These are phyloP conservation scores for Dichomitus squalens DNA, from an alignment of 1,284 basidiomycete genomes.

Conservation along the genomic window DNA sequence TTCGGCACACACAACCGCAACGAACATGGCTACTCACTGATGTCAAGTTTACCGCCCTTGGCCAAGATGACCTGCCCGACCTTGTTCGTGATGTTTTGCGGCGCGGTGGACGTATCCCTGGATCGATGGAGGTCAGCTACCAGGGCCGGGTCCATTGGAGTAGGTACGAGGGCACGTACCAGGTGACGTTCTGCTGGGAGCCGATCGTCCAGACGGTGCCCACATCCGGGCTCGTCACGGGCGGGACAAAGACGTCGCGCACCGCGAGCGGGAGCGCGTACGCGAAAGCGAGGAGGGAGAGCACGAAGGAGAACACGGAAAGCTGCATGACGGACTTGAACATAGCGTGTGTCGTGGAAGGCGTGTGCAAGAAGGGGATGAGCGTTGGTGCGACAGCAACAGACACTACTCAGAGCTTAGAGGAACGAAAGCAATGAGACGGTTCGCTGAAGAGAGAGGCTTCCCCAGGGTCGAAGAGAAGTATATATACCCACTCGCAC, in stretches of 20 bases:
- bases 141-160: neutral
- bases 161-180: conserved; percentile 33
- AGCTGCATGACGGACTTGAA: conserved; percentile 28
- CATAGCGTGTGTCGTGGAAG: conserved; percentile 21
- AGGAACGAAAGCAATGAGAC: conserved; percentile 14
- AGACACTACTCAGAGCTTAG: conserved; percentile 9
- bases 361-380: neutral
- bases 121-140: neutral
- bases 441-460: conserved; percentile 9
- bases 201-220: conserved; percentile 47
- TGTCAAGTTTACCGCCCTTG: conserved; percentile 35
- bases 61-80: conserved; percentile 44
- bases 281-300: conserved; percentile 28
- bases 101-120: conserved; percentile 44
- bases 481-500: neutral
- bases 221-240: conserved; percentile 39
- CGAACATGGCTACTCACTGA: conserved; percentile 26
- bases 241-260: conserved; percentile 53
- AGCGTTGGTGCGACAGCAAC: conserved; percentile 1
- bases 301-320: conserved; percentile 27
- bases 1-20: neutral
- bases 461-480: neutral
- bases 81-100: conserved; percentile 49
- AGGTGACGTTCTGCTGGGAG: conserved; percentile 44
- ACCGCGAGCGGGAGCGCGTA: conserved; percentile 32